phyloP scores from a whole-genome alignment of 108 stramenopile species.

The Cyclostephanos invisitatus region DNA sequence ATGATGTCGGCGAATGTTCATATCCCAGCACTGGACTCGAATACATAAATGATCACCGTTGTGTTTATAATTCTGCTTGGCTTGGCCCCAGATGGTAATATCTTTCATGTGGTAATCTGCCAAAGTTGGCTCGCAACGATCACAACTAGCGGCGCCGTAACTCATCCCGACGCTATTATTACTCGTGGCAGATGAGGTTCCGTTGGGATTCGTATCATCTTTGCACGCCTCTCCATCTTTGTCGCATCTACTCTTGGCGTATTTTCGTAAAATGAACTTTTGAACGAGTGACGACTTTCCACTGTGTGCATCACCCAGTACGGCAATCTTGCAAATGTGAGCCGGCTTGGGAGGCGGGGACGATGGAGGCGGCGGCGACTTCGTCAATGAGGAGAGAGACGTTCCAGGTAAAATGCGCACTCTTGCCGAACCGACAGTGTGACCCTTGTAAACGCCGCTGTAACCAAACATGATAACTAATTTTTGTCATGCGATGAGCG shows the following conservation, averaged over 20 bases:
- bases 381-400: background rate
- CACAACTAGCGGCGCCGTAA: constrained; percentile 4
- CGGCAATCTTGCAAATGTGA: constrained; percentile 27
- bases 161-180: constrained; percentile 20
- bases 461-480: background rate
- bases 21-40: constrained; percentile 33
- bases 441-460: background rate
- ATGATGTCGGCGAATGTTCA: constrained; percentile 19
- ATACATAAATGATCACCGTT: constrained; percentile 12
- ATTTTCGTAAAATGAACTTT: constrained; percentile 20
- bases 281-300: constrained; percentile 29
- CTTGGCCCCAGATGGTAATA: constrained; percentile 3
- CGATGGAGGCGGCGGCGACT: constrained; percentile 24
- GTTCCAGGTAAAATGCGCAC: constrained; percentile 21
- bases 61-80: background rate
- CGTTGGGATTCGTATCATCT: constrained; percentile 1
- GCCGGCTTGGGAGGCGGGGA: constrained; percentile 21
- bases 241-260: background rate
- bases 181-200: background rate
- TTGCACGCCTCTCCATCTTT: background rate
- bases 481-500: too few species aligned
- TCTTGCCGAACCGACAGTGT: background rate
- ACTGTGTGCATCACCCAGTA: constrained; percentile 12
- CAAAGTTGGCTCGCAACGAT: constrained; percentile 21
- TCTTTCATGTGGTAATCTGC: constrained; percentile 35